A percentile compares a stretch with the other conserved stretches of the same genome.
phyloP scores from a whole-genome alignment of 164 flowering plant species.

The Stephania cephalantha region DNA sequence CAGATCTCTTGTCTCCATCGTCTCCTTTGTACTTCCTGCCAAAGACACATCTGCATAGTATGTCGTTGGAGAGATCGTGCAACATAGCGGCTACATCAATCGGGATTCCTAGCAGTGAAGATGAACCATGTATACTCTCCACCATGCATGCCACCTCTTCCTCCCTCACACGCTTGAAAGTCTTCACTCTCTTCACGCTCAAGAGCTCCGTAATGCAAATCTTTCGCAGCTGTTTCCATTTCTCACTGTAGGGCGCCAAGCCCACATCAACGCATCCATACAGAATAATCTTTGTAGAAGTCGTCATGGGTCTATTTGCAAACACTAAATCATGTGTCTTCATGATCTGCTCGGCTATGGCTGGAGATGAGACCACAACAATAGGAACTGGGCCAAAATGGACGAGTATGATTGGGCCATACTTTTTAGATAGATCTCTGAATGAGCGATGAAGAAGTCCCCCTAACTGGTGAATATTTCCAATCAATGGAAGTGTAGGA shows the following conservation, averaged over 20 bases:
- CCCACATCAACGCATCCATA: conserved; percentile 17
- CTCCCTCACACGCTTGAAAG: conserved; percentile 14
- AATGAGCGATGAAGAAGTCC: conserved; percentile 17
- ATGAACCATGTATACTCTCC: conserved; percentile 5
- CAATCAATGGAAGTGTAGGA: conserved; percentile 18
- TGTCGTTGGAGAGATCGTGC: conserved; percentile 1
- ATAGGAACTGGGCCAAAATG: conserved; percentile 13
- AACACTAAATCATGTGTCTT: conserved; percentile 20
- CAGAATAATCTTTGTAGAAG: conserved; percentile 4
- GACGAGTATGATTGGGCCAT: conserved; percentile 22
- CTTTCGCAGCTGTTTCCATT: conserved; percentile 29
- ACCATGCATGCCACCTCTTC: conserved; percentile 18
- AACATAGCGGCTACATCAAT: conserved; percentile 6
- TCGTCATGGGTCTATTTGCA: conserved; percentile 14
- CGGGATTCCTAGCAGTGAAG: background rate
- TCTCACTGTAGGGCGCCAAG: conserved; percentile 24
- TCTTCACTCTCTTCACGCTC: conserved; percentile 24
- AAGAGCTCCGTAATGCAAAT: conserved; percentile 18
- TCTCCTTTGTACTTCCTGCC: background rate
- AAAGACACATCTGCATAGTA: conserved; percentile 7
- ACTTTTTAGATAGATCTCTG: conserved; percentile 5
- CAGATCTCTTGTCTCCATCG: background rate
- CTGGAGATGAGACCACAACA: conserved; percentile 21
- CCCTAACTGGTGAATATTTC: conserved; percentile 21
- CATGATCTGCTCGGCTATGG: conserved; percentile 15